Percentiles rank a stretch among this genome's conserved stretches.
These are phyloP conservation scores for Sarocladiaceae sp. DNA, from an alignment of 2,329 filamentous ascomycete genomes.

Conservation along the genomic window DNA sequence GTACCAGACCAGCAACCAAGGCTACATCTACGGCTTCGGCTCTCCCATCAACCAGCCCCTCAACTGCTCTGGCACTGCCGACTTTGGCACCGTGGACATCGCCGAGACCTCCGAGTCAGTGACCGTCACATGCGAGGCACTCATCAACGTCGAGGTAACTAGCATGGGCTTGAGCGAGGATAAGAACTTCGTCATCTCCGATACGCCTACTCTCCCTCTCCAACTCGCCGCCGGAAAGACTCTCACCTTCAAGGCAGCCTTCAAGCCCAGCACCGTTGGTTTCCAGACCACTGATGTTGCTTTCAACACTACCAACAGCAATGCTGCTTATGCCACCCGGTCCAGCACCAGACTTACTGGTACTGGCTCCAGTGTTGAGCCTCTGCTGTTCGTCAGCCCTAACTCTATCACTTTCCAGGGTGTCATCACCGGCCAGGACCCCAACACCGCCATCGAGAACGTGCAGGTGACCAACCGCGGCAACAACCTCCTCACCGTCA, in stretches of 20 bases:
- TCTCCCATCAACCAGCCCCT: slow-evolving; percentile 49
- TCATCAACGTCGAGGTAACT: slow-evolving; percentile 37
- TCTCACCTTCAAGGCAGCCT: slow-evolving; percentile 40
- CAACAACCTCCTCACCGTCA: slow-evolving; percentile 38
- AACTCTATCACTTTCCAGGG: slow-evolving; percentile 44
- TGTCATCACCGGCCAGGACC: slow-evolving; percentile 38
- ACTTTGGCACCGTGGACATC: slow-evolving; percentile 43
- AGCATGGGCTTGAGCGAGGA: slow-evolving; percentile 28
- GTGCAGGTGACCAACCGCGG: slow-evolving; percentile 47
- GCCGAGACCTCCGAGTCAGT: slow-evolving; percentile 23
- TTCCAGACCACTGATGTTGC: slow-evolving; percentile 42
- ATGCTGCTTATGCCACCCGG: slow-evolving; percentile 39
- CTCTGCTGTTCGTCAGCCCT: slow-evolving; percentile 44
- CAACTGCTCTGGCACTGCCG: slow-evolving; percentile 45
- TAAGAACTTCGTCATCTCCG: slow-evolving; percentile 31
- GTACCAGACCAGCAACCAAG: slow-evolving; percentile 48
- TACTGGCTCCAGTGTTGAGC: slow-evolving; percentile 39
- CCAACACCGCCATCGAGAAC: slow-evolving; percentile 34
- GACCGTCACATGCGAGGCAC: slow-evolving; percentile 43
- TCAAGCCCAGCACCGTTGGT: slow-evolving; percentile 43
- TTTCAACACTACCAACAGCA: slow-evolving; percentile 42
- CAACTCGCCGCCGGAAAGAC: slow-evolving; percentile 28
- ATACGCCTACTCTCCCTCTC: slow-evolving; percentile 26
- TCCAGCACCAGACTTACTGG: slow-evolving; percentile 45
- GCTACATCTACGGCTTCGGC: slow-evolving; percentile 51